Evolutionary conservation across 306 rosid species (phyloP), one percentile per base, ranked within the genome.

Genomic region (Vigna nakashimae): DNA sequence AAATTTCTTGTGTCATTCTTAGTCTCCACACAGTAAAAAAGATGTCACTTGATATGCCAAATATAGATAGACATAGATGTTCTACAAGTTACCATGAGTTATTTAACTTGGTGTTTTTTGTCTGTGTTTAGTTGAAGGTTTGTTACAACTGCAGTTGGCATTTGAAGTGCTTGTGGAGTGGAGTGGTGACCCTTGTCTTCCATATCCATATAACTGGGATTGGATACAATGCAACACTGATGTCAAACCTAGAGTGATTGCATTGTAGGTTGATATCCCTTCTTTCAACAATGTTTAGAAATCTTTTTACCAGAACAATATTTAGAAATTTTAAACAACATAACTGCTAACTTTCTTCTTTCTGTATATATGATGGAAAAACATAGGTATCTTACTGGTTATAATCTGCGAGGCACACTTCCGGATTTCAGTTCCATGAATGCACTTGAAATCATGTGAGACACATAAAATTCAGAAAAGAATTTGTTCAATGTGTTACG

Each of bases 381-480:
- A 13, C 2, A 34, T 69, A 88, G 89, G 84, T 71, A 85, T 72
- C 81, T 88, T 32, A 75, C 79, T 73, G 76, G 86, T 77, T 83
- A 58, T 79, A 73, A 78, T 13, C 65, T 83, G 26, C 70, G 16
- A 24, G 87, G 87, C 67, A 52, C 64, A 12, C 87, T 83, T 34
- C 84, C 91, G 1, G 87, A 88, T 79, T 85, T 85, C 74, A 83
- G 89, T 71, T 82, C 85, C 68, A 85, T 87, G 91, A 81, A 79
- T 80, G 89, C 89, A 36, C 85, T 88, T 43, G 67, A 84, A 64
- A 82, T 66, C 14, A 70, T 87, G 88, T 84, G 40, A 87, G 88
- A 80, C 67, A 9, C 65, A 46, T 5, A 15, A 42, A 32, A 48
- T 15, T 10, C 20, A 51, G 3, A 71, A 63, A 12, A 16, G 43